Evolutionary conservation across 2,329 filamentous ascomycete genomes (phyloP).

Genomic region (Basipetospora chlamydospora): DNA sequence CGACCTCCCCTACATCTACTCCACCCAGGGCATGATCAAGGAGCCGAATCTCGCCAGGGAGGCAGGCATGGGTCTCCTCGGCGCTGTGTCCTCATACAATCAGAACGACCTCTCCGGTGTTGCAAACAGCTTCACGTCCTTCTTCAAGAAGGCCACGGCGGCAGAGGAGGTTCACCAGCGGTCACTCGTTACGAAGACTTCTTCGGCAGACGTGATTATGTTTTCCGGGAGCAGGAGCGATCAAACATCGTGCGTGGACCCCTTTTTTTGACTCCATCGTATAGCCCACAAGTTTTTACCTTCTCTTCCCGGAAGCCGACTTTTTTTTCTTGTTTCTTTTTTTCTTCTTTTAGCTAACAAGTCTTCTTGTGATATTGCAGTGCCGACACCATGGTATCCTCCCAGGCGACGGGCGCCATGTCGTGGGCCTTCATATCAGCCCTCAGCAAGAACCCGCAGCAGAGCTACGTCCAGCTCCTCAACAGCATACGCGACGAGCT

Average conservation of each 20-base stretch:
- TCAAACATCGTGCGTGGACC: conserved; percentile 70
- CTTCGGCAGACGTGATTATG: conserved; percentile 91
- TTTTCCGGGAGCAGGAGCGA: conserved; percentile 94
- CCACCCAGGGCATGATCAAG: conserved; percentile 53
- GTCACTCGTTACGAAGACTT: conserved; percentile 78
- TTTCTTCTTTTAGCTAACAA: too few species aligned
- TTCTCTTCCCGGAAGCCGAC: too few species aligned
- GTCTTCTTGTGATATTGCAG: too few species aligned
- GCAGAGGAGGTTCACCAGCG: conserved; percentile 73
- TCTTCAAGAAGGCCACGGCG: conserved; percentile 78
- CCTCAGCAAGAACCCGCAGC: conserved; percentile 90
- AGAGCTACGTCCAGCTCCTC: conserved; percentile 92
- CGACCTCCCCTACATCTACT: conserved; percentile 55
- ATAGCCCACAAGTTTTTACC: too few species aligned
- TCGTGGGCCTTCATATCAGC: conserved; percentile 92
- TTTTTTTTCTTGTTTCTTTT: conserved; percentile 6
- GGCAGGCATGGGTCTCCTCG: conserved; percentile 48
- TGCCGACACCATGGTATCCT: conserved; percentile 80
- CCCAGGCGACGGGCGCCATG: conserved; percentile 93
- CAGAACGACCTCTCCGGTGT: conserved; percentile 63
- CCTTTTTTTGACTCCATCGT: too few species aligned
- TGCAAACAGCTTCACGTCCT: conserved; percentile 61
- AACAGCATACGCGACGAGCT: conserved; percentile 95
- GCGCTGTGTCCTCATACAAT: conserved; percentile 43
- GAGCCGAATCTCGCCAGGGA: conserved; percentile 55